Conservation (phyloP, 306 rosid species). For the Oemleria cerasiformis region DNA sequence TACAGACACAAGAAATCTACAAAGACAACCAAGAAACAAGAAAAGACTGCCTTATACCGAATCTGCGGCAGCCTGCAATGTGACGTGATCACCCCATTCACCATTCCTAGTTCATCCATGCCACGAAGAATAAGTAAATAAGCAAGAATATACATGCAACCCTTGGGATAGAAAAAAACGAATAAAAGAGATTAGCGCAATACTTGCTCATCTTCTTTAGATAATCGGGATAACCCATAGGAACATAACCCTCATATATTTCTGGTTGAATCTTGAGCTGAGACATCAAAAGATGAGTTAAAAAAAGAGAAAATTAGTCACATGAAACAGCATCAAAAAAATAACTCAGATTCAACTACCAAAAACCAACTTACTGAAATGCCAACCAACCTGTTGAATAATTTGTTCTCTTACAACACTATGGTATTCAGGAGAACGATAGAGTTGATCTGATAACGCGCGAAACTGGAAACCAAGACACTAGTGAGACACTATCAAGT, state of each 20-base stretch:
- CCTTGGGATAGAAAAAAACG: slow-evolving; percentile 7
- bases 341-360: slow-evolving; percentile 16
- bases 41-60: slow-evolving; percentile 46
- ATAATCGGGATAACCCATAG: slow-evolving; percentile 76
- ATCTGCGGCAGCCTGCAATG: slow-evolving; percentile 98
- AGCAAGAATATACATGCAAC: slow-evolving; percentile 15
- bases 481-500: slow-evolving; percentile 24
- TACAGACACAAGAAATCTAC: no score
- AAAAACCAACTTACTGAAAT: slow-evolving; percentile 9
- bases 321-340: not conserved
- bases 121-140: slow-evolving; percentile 11
- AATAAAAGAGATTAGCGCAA: slow-evolving; percentile 16
- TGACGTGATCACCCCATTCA: slow-evolving; percentile 99
- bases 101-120: slow-evolving; percentile 72
- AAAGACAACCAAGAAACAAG: not conserved
- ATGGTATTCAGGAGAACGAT: slow-evolving; percentile 82
- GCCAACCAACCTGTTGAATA: slow-evolving; percentile 62
- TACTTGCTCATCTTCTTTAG: slow-evolving; percentile 87
- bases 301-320: not conserved
- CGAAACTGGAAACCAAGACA: slow-evolving; percentile 67
- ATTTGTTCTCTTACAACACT: slow-evolving; percentile 78
- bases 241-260: slow-evolving; percentile 73
- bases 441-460: slow-evolving; percentile 89
- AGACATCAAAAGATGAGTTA: slow-evolving; percentile 17
- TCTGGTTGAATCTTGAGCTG: slow-evolving; percentile 65